Evolutionary conservation across 179 eudicot genomes (phyloP).

Genomic region (Silene noctiflora): DNA sequence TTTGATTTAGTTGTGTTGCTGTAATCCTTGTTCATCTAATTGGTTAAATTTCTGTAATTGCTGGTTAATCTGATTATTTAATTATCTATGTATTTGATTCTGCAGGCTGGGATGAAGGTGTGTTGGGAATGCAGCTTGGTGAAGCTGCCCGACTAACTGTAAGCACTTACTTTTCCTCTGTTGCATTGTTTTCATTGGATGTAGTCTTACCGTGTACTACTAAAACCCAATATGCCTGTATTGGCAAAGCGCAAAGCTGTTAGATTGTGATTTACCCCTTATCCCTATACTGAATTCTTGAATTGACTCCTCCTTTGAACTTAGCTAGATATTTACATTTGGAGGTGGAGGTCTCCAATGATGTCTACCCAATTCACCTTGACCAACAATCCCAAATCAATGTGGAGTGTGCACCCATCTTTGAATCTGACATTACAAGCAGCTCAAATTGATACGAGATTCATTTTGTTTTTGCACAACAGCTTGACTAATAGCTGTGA

Average conservation of each 20-base stretch:
- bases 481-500: too few species aligned
- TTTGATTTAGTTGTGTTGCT: background rate
- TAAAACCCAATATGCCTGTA: background rate
- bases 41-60: background rate
- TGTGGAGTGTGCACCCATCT: background rate
- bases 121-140: slow-evolving; percentile 91
- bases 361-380: background rate
- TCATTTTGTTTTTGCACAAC: background rate
- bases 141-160: slow-evolving; percentile 82
- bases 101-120: slow-evolving; percentile 99
- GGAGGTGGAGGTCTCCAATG: background rate
- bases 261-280: background rate
- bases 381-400: background rate
- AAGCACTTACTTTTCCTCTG: slow-evolving; percentile 20
- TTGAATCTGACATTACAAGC: background rate
- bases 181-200: background rate
- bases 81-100: slow-evolving; percentile 14
- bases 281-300: background rate
- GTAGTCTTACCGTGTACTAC: background rate
- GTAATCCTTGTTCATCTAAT: background rate
- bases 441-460: background rate
- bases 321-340: background rate
- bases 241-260: background rate
- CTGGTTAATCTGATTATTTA: slow-evolving; percentile 4
- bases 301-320: background rate